Percentiles rank a stretch among this genome's conserved stretches.
These are phyloP conservation scores for Russula foetens DNA, from an alignment of 768 basidiomycete species.

Conservation along the genomic window DNA sequence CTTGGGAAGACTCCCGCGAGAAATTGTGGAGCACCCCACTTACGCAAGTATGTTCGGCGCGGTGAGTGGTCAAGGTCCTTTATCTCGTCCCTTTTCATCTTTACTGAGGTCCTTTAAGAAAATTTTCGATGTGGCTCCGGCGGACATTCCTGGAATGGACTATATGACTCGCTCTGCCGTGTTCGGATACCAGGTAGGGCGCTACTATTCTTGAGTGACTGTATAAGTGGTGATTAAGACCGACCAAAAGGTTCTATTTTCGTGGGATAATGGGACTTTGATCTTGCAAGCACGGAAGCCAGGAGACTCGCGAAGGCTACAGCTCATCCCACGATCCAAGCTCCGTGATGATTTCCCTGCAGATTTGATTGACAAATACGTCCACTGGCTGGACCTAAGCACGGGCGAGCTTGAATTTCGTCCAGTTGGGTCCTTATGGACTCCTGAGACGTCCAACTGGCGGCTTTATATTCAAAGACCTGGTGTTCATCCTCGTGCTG, in stretches of 20 bases:
- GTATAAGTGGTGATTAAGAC: background rate
- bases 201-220: background rate
- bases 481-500: background rate
- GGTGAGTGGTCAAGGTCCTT: constrained; percentile 14
- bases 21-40: constrained; percentile 27
- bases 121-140: constrained; percentile 2
- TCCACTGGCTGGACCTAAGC: constrained; percentile 30
- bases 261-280: background rate
- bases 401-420: constrained; percentile 27
- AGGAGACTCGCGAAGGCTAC: background rate
- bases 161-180: constrained; percentile 2
- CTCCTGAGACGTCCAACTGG: constrained; percentile 28
- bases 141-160: constrained; percentile 2
- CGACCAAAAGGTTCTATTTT: background rate
- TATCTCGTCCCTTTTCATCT: background rate
- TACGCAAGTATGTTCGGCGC: constrained; percentile 33
- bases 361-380: constrained; percentile 25
- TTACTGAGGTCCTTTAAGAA: background rate
- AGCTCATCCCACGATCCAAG: constrained; percentile 29
- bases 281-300: background rate
- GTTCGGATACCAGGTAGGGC: constrained; percentile 1
- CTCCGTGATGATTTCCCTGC: constrained; percentile 28
- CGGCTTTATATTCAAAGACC: background rate
- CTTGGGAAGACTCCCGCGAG: constrained; percentile 31
- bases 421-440: constrained; percentile 27